A percentile compares a stretch with the other conserved stretches of the same genome.
Evolutionary conservation across 441 rosid species (phyloP).

Genomic region (Aleurites moluccanus): DNA sequence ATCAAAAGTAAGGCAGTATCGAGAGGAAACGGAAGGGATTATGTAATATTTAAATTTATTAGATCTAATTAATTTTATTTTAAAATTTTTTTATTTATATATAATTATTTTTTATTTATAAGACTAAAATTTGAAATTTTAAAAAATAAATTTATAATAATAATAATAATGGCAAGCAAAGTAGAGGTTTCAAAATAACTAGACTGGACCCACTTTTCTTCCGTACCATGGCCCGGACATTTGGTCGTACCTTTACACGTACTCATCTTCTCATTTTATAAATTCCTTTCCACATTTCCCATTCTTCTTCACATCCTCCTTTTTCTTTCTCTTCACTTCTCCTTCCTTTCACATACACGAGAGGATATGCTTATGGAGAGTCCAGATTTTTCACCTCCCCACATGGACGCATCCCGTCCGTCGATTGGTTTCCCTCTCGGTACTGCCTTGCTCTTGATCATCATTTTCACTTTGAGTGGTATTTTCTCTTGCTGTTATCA

Average conservation of each 20-base stretch:
- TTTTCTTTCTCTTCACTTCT: not conserved
- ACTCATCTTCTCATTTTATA: conserved; percentile 2
- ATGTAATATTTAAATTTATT: too few species aligned
- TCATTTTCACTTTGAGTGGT: conserved; percentile 80
- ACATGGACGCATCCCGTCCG: conserved; percentile 76
- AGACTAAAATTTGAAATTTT: too few species aligned
- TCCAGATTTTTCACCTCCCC: conserved; percentile 67
- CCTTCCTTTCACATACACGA: conserved; percentile 32
- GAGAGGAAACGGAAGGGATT: too few species aligned
- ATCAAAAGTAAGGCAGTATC: too few species aligned
- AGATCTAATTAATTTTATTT: too few species aligned
- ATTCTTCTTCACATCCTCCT: not conserved
- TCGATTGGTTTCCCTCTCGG: conserved; percentile 93
- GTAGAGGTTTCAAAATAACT: too few species aligned
- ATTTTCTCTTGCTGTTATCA: conserved; percentile 96
- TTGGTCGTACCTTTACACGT: conserved; percentile 18
- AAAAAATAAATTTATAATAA: too few species aligned
- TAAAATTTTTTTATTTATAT: too few species aligned
- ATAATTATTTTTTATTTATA: too few species aligned
- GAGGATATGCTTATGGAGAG: conserved; percentile 57
- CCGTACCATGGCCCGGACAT: conserved; percentile 48
- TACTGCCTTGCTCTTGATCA: conserved; percentile 75
- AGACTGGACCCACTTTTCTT: conserved; percentile 6
- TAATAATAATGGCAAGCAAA: too few species aligned
- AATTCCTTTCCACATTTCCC: not conserved